Base-by-base conservation (phyloP, 1,284 basidiomycete genomes). In the Naganishia cerealis region DNA sequence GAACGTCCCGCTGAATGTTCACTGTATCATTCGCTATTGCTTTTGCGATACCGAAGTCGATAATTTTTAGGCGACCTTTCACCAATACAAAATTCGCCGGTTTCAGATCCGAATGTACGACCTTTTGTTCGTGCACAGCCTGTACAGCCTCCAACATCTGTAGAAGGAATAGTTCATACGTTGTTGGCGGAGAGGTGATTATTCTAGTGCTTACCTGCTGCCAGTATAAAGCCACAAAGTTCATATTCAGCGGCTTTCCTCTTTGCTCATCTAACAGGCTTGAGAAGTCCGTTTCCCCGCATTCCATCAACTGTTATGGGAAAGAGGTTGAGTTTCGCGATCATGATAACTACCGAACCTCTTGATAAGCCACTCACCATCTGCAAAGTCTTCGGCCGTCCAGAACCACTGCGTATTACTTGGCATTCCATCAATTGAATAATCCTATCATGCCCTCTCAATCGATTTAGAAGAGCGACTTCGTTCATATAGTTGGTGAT, bases 1-100 rank as follows among this genome's bases (percentile, higher is more conserved):
- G 92, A 76, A 92, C 90, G 73, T 97, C 94, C 63, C 94, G 85
- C 72, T 94, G 91, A 66, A 97, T 96, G 75, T 97, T 96, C 4
- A 94, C 95, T 1, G 94, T 97, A 75, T 97, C 94, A 76, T 94
- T 95, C 6, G 93, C 92, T 72, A 97, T 94, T 7, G 93, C 93
- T 78, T 96, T 96, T 4, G 94, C 94, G 75, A 97, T 97, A 15
- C 94, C 94, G 74, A 97, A 97, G 78, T 96, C 94, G 74, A 97
- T 97, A 66, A 96, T 83, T 83, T 97, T 97, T 58, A 97, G 83
- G 70, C 92, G 89, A 2, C 94, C 94, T 71, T 89, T 89, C 67
- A 96, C 94, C 48, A 97, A 84, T 18, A 97, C 93, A 75, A 97
- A 97, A 79, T 97, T 97, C 1, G 94, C 94, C 2, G 94, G 94